Percentiles rank a stretch among this genome's conserved stretches.
phyloP scores from a whole-genome alignment of 805 yeast species.

The Saturnispora saitoi region DNA sequence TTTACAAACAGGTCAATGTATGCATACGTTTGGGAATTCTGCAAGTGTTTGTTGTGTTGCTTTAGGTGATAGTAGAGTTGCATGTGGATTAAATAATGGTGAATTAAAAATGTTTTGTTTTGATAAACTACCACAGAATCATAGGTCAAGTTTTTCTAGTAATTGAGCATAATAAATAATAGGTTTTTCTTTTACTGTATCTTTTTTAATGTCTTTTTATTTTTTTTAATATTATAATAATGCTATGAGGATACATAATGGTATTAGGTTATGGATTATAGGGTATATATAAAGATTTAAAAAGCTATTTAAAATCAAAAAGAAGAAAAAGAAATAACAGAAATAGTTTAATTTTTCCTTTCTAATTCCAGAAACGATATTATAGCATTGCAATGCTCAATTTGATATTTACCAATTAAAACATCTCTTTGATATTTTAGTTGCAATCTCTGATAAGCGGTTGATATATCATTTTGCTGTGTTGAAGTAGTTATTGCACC shows the following conservation, averaged over 20 bases:
- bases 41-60: conserved; percentile 61
- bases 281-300: too few relatives aligned
- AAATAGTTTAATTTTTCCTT: not conserved
- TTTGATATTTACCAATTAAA: not conserved
- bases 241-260: too few relatives aligned
- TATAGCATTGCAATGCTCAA: not conserved
- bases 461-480: not conserved
- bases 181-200: not conserved
- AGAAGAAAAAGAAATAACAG: too few relatives aligned
- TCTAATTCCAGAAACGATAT: conserved; percentile 1
- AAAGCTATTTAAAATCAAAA: too few relatives aligned
- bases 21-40: conserved; percentile 84
- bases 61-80: conserved; percentile 80
- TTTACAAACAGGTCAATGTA: conserved; percentile 84
- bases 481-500: not conserved
- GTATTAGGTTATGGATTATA: too few relatives aligned
- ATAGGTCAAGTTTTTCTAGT: not conserved
- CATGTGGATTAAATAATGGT: conserved; percentile 86
- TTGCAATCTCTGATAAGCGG: not conserved
- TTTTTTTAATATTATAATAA: too few relatives aligned
- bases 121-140: conserved; percentile 29
- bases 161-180: not conserved
- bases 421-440: not conserved
- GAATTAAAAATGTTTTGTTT: conserved; percentile 77
- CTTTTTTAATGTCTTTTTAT: not conserved